Evolutionary conservation across 139 green algal genomes (phyloP), one percentile per base, ranked within the genome.

Genomic region (Ulvella scutata): DNA sequence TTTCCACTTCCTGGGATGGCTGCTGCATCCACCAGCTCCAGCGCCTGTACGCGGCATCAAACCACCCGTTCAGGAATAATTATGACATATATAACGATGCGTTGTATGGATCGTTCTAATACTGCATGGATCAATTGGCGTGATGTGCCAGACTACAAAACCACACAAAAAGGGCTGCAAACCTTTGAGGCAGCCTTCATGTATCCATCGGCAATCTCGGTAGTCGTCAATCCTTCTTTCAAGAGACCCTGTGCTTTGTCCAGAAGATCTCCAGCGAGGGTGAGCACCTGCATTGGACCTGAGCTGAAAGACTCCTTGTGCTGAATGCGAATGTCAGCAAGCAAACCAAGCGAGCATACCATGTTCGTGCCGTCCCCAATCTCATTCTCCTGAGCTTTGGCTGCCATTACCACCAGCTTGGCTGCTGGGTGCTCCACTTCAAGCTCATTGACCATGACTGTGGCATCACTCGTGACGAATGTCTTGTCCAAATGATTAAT

Each of bases 401-500:
- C 92, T 13, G 95, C 95, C 78, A 95, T 79, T 1, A 97, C 95
- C 4, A 99, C 61, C 44, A 99, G 83, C 83, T 94, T 96, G 20
- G 95, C 95, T 4, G 95, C 95, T 0, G 95, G 95, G 82, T 99
- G 95, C 81, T 95, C 85, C 43, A 99, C 92, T 83, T 99, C 95
- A 34, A 99, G 87, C 83, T 99, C 95, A 6, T 75, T 87, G 10
- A 96, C 80, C 74, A 99, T 99, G 2, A 94, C 98, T 61, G 85
- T 89, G 0, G 92, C 89, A 77, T 99, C 95, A 80, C 84, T 95
- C 13, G 95, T 99, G 7, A 99, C 93, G 85, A 98, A 98, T 26
- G 98, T 87, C 81, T 96, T 97, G 43, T 98, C 95, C 33, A 99
- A 78, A 62, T 99, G 95, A 82, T 99, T 99, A 85, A 99, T 98